Conservation (phyloP, 257 asterid species). For the Solanum sejunctum region DNA sequence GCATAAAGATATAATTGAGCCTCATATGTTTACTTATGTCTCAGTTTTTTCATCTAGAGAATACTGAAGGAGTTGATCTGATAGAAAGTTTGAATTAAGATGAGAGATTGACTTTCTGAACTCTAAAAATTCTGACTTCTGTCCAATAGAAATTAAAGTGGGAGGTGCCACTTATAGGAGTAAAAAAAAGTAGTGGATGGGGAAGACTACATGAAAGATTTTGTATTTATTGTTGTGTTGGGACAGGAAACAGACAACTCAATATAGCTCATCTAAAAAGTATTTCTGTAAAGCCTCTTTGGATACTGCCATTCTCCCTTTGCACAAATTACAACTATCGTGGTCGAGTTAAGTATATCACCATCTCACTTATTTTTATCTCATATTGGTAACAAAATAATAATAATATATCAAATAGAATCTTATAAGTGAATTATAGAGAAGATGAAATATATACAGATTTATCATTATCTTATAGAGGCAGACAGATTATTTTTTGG, state of each 20-base stretch:
- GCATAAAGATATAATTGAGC: neutral
- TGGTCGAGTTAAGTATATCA: neutral
- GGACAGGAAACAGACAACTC: neutral
- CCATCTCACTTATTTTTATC: neutral
- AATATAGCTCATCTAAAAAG: neutral
- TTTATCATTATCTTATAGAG: too few species aligned
- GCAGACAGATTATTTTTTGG: too few species aligned
- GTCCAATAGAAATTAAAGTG: neutral
- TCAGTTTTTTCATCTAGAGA: neutral
- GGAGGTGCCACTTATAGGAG: neutral
- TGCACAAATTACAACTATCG: neutral
- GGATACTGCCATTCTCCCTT: neutral
- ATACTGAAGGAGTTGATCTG: too few species aligned
- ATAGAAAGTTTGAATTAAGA: too few species aligned
- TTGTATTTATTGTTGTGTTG: neutral
- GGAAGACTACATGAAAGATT: neutral
- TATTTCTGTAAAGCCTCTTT: neutral
- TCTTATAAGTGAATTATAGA: too few species aligned
- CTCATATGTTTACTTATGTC: neutral
- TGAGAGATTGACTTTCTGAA: too few species aligned
- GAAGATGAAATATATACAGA: too few species aligned
- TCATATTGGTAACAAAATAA: too few species aligned
- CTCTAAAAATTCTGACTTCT: too few species aligned
- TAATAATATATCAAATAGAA: too few species aligned
- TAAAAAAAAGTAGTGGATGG: slow-evolving; percentile 1